These are phyloP conservation scores for Syzygium grande DNA, from an alignment of 345 rosid genomes.

Conservation along the genomic window DNA sequence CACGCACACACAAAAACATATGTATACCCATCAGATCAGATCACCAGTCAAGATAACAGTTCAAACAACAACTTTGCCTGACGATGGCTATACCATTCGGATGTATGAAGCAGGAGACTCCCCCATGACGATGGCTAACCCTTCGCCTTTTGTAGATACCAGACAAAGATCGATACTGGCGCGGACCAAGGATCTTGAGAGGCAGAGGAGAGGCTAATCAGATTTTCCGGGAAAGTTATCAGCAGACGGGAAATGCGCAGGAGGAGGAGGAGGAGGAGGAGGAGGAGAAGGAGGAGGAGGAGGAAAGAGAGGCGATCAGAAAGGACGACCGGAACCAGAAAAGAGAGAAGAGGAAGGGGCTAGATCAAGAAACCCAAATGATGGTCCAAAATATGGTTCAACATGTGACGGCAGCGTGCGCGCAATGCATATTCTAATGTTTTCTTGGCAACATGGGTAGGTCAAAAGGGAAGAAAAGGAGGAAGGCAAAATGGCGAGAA, in stretches of 20 bases:
- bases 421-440: background rate
- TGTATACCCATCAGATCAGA: background rate
- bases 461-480: background rate
- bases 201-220: background rate
- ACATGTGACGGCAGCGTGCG: background rate
- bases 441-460: background rate
- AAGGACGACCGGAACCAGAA: background rate
- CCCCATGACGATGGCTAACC: constrained; percentile 14
- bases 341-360: background rate
- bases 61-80: background rate
- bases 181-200: background rate
- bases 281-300: background rate
- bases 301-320: background rate
- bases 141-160: background rate
- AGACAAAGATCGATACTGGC: background rate
- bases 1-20: background rate
- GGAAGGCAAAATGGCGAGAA: background rate
- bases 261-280: background rate
- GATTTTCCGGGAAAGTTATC: background rate
- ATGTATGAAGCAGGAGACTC: constrained; percentile 62
- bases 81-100: constrained; percentile 29
- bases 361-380: background rate
- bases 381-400: background rate
- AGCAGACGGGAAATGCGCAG: background rate
- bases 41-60: background rate